phyloP scores from a whole-genome alignment of 192 early-diverging fungal species.

The Anaeromyces robustus region DNA sequence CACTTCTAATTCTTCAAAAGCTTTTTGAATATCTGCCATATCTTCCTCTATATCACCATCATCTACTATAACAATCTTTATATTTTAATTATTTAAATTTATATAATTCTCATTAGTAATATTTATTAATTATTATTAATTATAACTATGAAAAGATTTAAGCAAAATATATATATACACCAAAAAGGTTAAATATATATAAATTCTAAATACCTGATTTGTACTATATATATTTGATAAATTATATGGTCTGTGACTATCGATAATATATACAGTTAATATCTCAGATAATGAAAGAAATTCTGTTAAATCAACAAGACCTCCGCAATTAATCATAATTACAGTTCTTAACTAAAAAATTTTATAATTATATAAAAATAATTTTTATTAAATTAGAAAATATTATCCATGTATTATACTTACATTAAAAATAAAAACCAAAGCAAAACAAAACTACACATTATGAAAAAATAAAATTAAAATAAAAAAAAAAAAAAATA shows the following conservation, averaged over 20 bases:
- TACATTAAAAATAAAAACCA: no score
- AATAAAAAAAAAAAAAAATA: neutral
- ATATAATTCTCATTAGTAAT: no score
- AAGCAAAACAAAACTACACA: no score
- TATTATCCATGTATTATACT: no score
- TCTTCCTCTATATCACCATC: constrained; percentile 64
- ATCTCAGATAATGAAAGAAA: constrained; percentile 32
- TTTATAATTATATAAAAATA: no score
- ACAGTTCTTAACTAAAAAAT: neutral
- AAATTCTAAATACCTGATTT: constrained; percentile 37
- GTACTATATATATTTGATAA: constrained; percentile 64
- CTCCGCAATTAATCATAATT: constrained; percentile 24
- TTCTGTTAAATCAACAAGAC: constrained; percentile 53
- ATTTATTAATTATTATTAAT: no score
- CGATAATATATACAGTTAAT: constrained; percentile 62
- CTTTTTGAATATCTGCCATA: constrained; percentile 44
- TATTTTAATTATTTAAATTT: neutral
- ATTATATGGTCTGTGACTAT: constrained; percentile 77
- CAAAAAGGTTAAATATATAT: no score
- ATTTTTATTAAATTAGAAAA: no score
- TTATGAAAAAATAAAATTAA: no score
- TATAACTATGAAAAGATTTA: no score
- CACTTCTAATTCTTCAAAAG: constrained; percentile 54
- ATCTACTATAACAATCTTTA: constrained; percentile 59
- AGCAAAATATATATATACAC: no score